Evolutionary conservation across 148 eudicot genomes (phyloP).

Genomic region (Rhododendron henanense): DNA sequence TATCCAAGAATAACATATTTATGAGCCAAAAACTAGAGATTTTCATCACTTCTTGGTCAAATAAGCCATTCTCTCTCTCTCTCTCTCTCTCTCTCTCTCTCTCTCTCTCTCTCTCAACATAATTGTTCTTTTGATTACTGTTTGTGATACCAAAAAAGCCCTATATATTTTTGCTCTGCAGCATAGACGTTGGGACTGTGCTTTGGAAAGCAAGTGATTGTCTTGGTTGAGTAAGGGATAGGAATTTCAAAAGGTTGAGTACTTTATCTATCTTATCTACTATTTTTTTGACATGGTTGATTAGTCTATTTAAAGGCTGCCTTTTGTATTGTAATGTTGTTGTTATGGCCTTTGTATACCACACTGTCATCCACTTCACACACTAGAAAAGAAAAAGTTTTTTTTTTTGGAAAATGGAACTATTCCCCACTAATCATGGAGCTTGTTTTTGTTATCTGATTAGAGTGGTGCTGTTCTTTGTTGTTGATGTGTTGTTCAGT

Average conservation of each 20-base stretch:
- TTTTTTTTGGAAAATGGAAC: not conserved
- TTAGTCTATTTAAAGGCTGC: not conserved
- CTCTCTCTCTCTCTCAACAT: not conserved
- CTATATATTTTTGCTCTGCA: not conserved
- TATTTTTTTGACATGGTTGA: not conserved
- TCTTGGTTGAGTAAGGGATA: not conserved
- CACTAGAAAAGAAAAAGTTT: not conserved
- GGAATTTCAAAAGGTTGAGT: not conserved
- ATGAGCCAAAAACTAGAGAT: not conserved
- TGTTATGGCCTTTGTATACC: not conserved
- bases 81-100: too few relatives aligned
- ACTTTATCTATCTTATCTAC: not conserved
- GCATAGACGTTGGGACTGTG: not conserved
- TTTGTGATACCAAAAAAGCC: not conserved
- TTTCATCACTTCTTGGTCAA: not conserved
- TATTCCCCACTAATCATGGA: not conserved
- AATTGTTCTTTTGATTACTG: too few relatives aligned
- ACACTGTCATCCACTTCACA: not conserved
- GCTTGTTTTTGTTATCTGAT: not conserved
- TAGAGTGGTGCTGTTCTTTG: not conserved
- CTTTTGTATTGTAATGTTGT: not conserved
- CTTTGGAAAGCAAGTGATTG: not conserved
- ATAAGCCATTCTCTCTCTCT: not conserved
- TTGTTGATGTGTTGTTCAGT: not conserved
- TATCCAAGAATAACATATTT: not conserved